These are phyloP conservation scores for Paecilomyces fulvus DNA, from an alignment of 2,329 filamentous ascomycete species.

Conservation along the genomic window DNA sequence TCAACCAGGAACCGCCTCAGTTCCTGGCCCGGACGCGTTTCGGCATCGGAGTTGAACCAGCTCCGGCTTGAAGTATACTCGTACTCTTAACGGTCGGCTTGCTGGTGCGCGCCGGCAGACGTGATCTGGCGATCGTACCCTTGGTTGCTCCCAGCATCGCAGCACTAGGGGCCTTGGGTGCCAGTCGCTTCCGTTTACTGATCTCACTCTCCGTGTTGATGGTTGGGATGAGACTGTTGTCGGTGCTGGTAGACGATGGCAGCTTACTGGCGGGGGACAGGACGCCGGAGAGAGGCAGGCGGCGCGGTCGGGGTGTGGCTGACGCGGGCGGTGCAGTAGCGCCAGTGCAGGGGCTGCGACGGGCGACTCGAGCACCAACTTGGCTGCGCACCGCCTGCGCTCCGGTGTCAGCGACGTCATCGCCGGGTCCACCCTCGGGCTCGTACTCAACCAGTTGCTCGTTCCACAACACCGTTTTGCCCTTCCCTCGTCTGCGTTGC, in stretches of 20 bases:
- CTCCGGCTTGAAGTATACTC: background rate
- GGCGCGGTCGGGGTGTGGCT: background rate
- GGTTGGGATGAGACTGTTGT: background rate
- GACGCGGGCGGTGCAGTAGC: background rate
- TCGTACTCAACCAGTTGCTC: background rate
- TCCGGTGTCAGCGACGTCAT: background rate
- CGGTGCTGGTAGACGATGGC: background rate
- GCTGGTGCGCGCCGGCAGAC: background rate
- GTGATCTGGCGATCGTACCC: background rate
- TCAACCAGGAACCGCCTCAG: background rate
- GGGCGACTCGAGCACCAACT: background rate
- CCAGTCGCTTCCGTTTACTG: background rate
- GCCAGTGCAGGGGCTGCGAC: background rate
- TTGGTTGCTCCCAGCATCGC: background rate
- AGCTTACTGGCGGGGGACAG: background rate
- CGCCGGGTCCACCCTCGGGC: background rate
- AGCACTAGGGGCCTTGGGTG: background rate
- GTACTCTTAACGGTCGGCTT: background rate
- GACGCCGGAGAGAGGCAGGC: background rate
- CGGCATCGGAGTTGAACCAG: background rate
- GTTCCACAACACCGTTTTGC: background rate
- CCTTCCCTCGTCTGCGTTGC: background rate
- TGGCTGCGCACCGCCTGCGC: background rate
- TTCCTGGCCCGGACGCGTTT: background rate
- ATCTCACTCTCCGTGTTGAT: background rate